Percentiles rank a stretch among this genome's conserved stretches.
Evolutionary conservation across 202 grass and related monocot species (phyloP).

Genomic region (Panicum virgatum): DNA sequence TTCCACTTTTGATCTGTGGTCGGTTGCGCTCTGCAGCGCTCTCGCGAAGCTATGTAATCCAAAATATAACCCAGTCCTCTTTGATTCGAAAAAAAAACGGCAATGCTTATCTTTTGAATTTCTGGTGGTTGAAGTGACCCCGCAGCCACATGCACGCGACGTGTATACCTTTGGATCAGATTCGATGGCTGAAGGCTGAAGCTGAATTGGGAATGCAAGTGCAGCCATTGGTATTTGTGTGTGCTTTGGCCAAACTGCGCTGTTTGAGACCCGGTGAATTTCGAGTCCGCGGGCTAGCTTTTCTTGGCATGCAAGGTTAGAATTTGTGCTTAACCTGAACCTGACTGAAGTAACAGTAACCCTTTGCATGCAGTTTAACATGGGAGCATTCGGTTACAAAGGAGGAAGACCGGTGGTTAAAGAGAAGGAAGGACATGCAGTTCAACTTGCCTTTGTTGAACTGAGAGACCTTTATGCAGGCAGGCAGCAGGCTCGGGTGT

Average conservation of each 20-base stretch:
- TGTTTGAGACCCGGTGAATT: not conserved
- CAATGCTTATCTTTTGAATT: conserved; percentile 4
- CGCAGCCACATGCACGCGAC: conserved; percentile 33
- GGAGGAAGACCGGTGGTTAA: not conserved
- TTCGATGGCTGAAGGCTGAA: conserved; percentile 17
- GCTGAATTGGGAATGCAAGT: not conserved
- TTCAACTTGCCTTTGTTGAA: no score
- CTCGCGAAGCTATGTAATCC: not conserved
- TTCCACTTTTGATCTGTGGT: not conserved
- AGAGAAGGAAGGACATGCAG: not conserved
- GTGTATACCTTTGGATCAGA: conserved; percentile 36
- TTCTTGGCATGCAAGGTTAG: conserved; percentile 29
- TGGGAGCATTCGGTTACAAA: not conserved
- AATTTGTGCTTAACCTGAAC: conserved; percentile 19
- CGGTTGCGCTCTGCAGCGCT: conserved; percentile 12
- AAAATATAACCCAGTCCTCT: no score
- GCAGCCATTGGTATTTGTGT: not conserved
- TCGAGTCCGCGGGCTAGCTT: not conserved
- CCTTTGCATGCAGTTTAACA: not conserved
- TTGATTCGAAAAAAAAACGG: no score
- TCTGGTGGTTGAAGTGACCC: conserved; percentile 7
- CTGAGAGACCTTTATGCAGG: not conserved
- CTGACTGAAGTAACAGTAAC: not conserved
- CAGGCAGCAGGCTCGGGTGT: not conserved
- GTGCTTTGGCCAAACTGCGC: not conserved